Evolutionary conservation across 2,329 filamentous ascomycete genomes (phyloP), one percentile per base, ranked within the genome.

Genomic region (Fusarium chlamydosporum): DNA sequence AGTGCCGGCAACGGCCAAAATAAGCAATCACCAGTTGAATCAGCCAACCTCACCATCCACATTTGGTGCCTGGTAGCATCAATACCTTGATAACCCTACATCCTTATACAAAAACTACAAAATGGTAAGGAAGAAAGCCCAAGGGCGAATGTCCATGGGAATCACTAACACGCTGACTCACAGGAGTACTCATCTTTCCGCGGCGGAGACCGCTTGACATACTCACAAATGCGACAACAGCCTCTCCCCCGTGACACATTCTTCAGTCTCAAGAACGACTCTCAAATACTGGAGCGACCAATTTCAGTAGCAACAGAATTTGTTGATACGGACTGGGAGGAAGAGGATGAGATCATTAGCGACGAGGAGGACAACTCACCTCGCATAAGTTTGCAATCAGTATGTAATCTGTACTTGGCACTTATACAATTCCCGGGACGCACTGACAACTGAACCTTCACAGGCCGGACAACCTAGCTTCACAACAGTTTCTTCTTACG

Each of bases 401-500:
- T 94, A 85, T 79, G 91, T 82, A 15, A 23, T 18, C 23, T 41
- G 38, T 11, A 33, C 33, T 34, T 26, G 27, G 18, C 27, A 47
- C 26, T 12, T 18, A 46, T 46, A 26, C 37, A 46, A 63, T 61
- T 56, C 26, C 27, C 33, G 35, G 26, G 37, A 35, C 41, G 40
- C 46, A 40, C 65, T 75, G 37, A 72, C 61, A 54, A 8, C n/a
- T 12, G 45, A 38, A 29, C 31, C 29, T 56, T 13, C 72, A 73
- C 75, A 94, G 91, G 85, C 87, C 66, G 86, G 85, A 72, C 87
- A 92, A 74, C 88, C 88, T 62, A 96, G 93, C 82, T 89, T 94
- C 76, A 95, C 93, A 4, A 97, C 94, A 3, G 84, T 96, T 37
- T 97, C 94, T 8, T 95, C 93, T 2, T 94, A 92, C 74, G 93